A percentile compares a stretch with the other conserved stretches of the same genome.
Conservation (phyloP, 169 alveolate species). For the Plasmodium knowlesi region DNA sequence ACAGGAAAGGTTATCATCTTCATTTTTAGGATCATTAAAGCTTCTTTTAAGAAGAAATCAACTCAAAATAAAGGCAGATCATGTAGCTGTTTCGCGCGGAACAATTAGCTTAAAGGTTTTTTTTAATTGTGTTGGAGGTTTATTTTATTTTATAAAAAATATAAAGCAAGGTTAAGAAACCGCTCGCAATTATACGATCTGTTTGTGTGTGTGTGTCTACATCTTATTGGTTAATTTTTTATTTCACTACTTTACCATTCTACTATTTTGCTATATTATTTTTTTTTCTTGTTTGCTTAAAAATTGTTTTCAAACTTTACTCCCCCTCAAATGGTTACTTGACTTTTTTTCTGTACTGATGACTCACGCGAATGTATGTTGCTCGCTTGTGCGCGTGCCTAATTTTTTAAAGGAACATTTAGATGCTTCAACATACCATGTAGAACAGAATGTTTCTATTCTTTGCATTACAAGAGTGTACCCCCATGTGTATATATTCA, state of each 20-base stretch:
- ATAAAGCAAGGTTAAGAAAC: neutral
- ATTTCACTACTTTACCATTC: neutral
- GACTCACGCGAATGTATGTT: neutral
- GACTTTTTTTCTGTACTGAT: neutral
- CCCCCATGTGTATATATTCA: neutral
- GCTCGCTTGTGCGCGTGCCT: neutral
- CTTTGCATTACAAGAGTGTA: neutral
- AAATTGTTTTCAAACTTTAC: neutral
- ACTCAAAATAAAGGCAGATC: slow-evolving; percentile 1
- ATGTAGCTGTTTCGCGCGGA: neutral
- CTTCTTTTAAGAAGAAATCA: neutral
- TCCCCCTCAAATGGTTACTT: neutral
- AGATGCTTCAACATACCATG: neutral
- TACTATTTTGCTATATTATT: neutral
- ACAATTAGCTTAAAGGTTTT: slow-evolving; percentile 9
- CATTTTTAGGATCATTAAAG: neutral
- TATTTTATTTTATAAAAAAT: neutral
- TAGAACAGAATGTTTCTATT: neutral
- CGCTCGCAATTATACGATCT: neutral
- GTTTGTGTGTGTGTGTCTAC: neutral
- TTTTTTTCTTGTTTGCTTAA: neutral
- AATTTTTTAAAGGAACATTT: neutral
- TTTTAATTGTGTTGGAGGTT: neutral
- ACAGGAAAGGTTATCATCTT: slow-evolving; percentile 2
- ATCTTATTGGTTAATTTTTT: neutral